Evolutionary conservation across 805 yeast genomes (phyloP).

Genomic region (Komagataella phaffii): DNA sequence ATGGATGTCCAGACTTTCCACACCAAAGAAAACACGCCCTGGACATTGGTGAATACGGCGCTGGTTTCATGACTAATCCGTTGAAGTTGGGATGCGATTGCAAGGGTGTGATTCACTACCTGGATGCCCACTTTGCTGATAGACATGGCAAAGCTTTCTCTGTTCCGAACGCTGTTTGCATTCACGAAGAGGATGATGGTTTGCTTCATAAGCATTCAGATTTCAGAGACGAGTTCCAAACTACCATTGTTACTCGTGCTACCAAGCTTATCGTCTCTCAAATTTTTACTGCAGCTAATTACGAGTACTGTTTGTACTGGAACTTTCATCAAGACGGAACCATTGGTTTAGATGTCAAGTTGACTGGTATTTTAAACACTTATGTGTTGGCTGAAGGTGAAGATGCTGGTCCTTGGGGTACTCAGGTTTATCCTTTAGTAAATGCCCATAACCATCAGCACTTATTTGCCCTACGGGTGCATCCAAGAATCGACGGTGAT

Average conservation of each 20-base stretch:
- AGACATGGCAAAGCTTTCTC: conserved; percentile 58
- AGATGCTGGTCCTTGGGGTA: conserved; percentile 65
- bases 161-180: conserved; percentile 66
- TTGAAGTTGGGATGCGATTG: conserved; percentile 73
- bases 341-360: conserved; percentile 63
- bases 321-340: conserved; percentile 75
- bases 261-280: conserved; percentile 64
- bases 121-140: conserved; percentile 67
- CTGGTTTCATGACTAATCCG: conserved; percentile 76
- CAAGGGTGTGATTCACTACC: conserved; percentile 73
- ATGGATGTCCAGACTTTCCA: conserved; percentile 68
- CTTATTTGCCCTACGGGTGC: conserved; percentile 62
- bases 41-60: conserved; percentile 83
- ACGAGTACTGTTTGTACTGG: conserved; percentile 80
- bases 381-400: conserved; percentile 52
- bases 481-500: conserved; percentile 74
- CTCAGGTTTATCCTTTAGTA: conserved; percentile 65
- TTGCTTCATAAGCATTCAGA: conserved; percentile 71
- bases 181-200: conserved; percentile 82
- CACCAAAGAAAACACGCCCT: conserved; percentile 80
- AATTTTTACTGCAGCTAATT: conserved; percentile 78
- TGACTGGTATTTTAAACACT: conserved; percentile 77
- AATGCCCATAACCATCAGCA: conserved; percentile 86
- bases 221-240: conserved; percentile 67
- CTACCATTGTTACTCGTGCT: conserved; percentile 65